Evolutionary conservation across 2,329 filamentous ascomycete species (phyloP).

Genomic region (Alternaria hordeiaustralica): DNA sequence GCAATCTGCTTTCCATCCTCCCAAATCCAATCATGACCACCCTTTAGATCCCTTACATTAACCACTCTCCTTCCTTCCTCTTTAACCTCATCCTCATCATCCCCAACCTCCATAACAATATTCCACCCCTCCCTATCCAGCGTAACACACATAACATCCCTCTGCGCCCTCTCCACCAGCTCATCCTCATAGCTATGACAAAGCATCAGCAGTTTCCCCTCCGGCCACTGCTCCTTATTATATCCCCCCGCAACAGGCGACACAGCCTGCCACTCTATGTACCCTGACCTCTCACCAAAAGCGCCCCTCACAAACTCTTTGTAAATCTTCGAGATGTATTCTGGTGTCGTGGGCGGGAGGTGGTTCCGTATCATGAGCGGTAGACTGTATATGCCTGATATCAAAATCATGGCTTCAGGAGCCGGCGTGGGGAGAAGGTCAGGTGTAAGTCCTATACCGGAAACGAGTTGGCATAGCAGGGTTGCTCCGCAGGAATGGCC

Average conservation of each 20-base stretch:
- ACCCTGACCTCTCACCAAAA: constrained; percentile 59
- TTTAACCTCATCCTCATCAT: constrained; percentile 34
- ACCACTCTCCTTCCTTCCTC: constrained; percentile 39
- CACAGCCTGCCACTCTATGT: constrained; percentile 36
- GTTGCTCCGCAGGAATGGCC: constrained; percentile 71
- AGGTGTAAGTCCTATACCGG: constrained; percentile 20
- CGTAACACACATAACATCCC: constrained; percentile 61
- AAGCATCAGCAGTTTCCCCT: constrained; percentile 50
- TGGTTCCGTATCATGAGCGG: constrained; percentile 58
- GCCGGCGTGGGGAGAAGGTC: neutral
- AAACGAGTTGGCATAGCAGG: constrained; percentile 64
- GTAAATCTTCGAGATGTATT: constrained; percentile 58
- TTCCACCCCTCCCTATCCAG: constrained; percentile 55
- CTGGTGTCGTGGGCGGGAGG: constrained; percentile 35
- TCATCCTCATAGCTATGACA: constrained; percentile 57
- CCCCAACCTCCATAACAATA: constrained; percentile 34
- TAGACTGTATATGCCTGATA: constrained; percentile 73
- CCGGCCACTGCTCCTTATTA: constrained; percentile 47
- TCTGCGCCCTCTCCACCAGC: constrained; percentile 63
- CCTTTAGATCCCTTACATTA: constrained; percentile 57
- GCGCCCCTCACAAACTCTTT: constrained; percentile 63
- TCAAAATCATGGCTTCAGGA: constrained; percentile 60
- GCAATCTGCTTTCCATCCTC: constrained; percentile 64
- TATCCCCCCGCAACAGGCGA: constrained; percentile 62
- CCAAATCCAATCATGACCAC: constrained; percentile 70